Percentiles rank a stretch among this genome's conserved stretches.
These are phyloP conservation scores for Naematelia encephala DNA, from an alignment of 768 basidiomycete species.

Conservation along the genomic window DNA sequence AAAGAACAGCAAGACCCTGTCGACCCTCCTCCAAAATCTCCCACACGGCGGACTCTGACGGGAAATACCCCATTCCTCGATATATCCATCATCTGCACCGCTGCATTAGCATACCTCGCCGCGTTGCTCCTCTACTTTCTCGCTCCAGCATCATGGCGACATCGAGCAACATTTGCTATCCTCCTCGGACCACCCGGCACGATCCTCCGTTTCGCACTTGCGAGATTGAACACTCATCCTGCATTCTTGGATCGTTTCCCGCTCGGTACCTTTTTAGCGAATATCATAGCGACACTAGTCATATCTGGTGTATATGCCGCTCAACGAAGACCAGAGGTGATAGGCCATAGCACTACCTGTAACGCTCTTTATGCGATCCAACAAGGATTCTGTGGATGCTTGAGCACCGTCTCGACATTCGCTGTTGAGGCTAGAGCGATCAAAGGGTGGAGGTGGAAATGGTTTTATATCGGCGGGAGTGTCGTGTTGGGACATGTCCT, in stretches of 20 bases:
- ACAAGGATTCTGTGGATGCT: slow-evolving; percentile 92
- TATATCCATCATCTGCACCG: slow-evolving; percentile 57
- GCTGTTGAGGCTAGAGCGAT: slow-evolving; percentile 70
- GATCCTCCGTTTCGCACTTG: slow-evolving; percentile 74
- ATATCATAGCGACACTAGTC: slow-evolving; percentile 70
- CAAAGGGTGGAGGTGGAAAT: slow-evolving; percentile 57
- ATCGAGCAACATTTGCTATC: slow-evolving; percentile 78
- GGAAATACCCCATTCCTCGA: slow-evolving; percentile 52
- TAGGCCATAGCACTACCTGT: not conserved
- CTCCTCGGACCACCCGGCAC: slow-evolving; percentile 87
- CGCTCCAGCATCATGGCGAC: slow-evolving; percentile 66
- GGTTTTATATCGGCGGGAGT: slow-evolving; percentile 67
- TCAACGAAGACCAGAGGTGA: slow-evolving; percentile 53
- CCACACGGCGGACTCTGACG: not conserved
- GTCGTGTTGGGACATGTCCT: slow-evolving; percentile 68
- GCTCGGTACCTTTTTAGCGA: slow-evolving; percentile 49
- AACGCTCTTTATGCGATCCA: slow-evolving; percentile 69
- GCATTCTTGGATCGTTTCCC: slow-evolving; percentile 51
- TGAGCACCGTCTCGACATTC: slow-evolving; percentile 93
- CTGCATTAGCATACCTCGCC: slow-evolving; percentile 68
- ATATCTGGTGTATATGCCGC: slow-evolving; percentile 70
- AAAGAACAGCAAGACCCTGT: not conserved
- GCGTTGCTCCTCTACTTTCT: slow-evolving; percentile 75
- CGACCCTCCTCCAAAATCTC: not conserved
- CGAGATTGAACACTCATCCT: slow-evolving; percentile 62